Base-by-base conservation (phyloP, 176 grass and related monocot genomes). In the Melocanna baccifera region DNA sequence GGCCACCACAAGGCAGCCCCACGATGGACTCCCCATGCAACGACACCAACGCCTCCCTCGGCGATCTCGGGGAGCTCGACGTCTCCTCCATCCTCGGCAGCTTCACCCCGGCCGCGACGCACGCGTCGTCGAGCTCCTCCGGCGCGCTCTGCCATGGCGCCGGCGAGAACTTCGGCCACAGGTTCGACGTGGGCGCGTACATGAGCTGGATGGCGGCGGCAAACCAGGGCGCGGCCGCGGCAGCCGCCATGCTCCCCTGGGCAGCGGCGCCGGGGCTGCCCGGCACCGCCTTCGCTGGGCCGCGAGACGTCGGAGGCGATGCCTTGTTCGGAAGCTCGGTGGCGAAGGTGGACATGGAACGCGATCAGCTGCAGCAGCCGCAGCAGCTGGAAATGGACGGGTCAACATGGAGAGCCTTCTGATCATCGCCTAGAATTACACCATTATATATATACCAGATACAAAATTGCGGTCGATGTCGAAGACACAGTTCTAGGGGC, bases 31-130 rank as follows among this genome's bases (percentile, higher is more conserved):
- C 89, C 29, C 87, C 87, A 22, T 84, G 92, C 86, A 84, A 89
- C 87, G 32, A 74, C 70, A 80, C 4, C 66, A 40, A 20, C 56
- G 85, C 70, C 55, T 81, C 92, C 30, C 87, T 94, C 12, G 86
- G 81, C 63, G 92, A 94, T 48, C 92, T 94, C 28, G 89, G 89
- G 29, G 92, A 94, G 74, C 76, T 94, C 46, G 92, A 94, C 70
- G 85, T 94, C 23, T 90, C 92, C 76, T 92, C 90, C 26, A 85
- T 94, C 77, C 77, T 92, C 22, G 79, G 90, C 55, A 29, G 88
- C 73, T 83, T 94, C 52, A 14, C 69, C 6, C 81, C 85, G 14
- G 25, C 74, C 10, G 46, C 32, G 20, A 43, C 39, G 29, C 86
- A 90, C 77, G 46, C 79, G 11, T 80, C 62, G 3, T 67, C 34